Evolutionary conservation across 116 monocot species (phyloP).

Genomic region (Dioscorea cayenensis): DNA sequence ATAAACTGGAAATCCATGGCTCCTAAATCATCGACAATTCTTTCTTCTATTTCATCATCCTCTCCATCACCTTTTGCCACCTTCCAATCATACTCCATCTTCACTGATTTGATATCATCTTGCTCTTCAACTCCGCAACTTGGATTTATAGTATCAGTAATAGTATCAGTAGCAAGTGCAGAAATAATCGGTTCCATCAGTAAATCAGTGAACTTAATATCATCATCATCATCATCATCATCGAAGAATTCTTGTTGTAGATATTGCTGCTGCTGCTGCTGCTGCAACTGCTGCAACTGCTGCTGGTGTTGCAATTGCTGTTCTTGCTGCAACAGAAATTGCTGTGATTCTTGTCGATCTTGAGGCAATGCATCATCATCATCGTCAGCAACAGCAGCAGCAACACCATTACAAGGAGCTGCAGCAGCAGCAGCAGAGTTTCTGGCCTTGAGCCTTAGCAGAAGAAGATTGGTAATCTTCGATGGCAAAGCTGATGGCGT

Average conservation of each 20-base stretch:
- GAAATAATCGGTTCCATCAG: slow-evolving; percentile 10
- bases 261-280: not conserved
- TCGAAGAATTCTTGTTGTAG: not conserved
- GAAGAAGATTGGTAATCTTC: slow-evolving; percentile 39
- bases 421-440: slow-evolving; percentile 6
- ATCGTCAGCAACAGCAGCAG: not conserved
- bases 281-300: not conserved
- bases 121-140: not conserved
- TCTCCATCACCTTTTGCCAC: not conserved
- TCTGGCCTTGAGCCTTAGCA: slow-evolving; percentile 27
- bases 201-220: slow-evolving; percentile 22
- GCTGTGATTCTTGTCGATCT: not conserved
- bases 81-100: slow-evolving; percentile 6
- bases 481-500: slow-evolving; percentile 26
- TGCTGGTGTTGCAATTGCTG: not conserved
- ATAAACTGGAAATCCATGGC: slow-evolving; percentile 23
- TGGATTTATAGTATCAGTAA: not conserved
- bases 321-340: too few species aligned
- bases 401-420: not conserved
- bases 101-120: not conserved
- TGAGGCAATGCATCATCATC: not conserved
- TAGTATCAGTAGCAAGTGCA: not conserved
- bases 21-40: slow-evolving; percentile 12
- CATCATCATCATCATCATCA: slow-evolving; percentile 1
- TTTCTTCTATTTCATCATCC: slow-evolving; percentile 4